These are phyloP conservation scores for Vaccinium macrocarpon DNA, from an alignment of 148 eudicot genomes.

Conservation along the genomic window DNA sequence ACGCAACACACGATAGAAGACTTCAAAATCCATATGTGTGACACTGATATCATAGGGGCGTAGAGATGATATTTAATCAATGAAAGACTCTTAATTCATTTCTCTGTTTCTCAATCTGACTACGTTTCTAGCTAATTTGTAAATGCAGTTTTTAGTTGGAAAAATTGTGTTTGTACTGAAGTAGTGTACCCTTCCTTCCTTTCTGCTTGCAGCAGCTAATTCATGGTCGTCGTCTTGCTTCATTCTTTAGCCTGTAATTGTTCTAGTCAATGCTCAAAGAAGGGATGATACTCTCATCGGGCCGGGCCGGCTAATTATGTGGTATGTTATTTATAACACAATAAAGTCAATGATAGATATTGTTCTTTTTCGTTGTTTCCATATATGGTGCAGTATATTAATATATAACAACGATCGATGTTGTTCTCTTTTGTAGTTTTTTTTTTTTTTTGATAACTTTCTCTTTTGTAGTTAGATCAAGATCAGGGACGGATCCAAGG, in stretches of 20 bases:
- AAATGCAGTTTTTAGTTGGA: background rate
- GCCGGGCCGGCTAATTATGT: background rate
- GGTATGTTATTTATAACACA: background rate
- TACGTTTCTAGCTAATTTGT: background rate
- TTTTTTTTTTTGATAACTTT: too few species aligned
- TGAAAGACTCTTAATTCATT: too few species aligned
- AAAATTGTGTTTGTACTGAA: background rate
- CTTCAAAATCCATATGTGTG: too few species aligned
- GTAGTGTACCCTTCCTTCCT: background rate
- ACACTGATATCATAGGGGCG: too few species aligned
- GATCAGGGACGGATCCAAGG: too few species aligned
- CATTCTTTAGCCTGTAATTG: constrained; percentile 22
- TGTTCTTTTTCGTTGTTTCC: background rate
- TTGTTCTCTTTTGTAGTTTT: background rate
- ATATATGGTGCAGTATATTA: background rate
- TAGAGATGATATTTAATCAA: too few species aligned
- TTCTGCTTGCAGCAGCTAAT: constrained; percentile 19
- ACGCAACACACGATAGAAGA: too few species aligned
- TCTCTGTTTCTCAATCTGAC: too few species aligned
- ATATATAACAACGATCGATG: background rate
- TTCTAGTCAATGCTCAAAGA: background rate
- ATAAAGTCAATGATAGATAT: background rate
- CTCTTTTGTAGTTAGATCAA: background rate
- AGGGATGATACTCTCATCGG: background rate
- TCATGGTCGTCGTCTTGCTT: constrained; percentile 19